Percentiles rank a stretch among this genome's conserved stretches.
phyloP scores from a whole-genome alignment of 495 filamentous ascomycete genomes.

The Neurospora sp. region DNA sequence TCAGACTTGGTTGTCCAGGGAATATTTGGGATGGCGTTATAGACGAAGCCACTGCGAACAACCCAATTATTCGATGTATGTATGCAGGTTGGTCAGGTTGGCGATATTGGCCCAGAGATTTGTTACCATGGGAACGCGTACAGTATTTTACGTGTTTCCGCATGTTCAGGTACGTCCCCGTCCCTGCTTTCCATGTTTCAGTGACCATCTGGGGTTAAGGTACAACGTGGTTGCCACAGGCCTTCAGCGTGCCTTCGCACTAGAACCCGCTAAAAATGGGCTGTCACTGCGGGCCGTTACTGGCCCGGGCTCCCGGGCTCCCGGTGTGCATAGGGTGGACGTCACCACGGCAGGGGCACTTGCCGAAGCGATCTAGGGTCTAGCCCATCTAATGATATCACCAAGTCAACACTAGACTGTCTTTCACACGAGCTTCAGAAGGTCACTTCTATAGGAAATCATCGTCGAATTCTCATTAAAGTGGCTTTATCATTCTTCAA shows the following conservation, averaged over 20 bases:
- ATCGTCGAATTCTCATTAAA: background rate
- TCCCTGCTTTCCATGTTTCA: background rate
- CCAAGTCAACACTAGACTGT: background rate
- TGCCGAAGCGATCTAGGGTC: background rate
- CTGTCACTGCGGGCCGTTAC: background rate
- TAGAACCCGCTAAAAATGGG: background rate
- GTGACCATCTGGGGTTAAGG: background rate
- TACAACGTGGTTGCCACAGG: background rate
- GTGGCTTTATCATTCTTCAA: background rate
- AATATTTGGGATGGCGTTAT: background rate
- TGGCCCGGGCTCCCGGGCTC: background rate
- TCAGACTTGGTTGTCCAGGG: background rate
- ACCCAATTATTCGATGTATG: background rate
- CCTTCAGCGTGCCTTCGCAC: background rate
- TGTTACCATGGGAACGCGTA: background rate
- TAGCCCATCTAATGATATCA: background rate
- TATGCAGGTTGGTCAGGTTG: background rate
- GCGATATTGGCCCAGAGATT: background rate
- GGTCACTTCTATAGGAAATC: background rate
- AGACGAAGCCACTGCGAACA: background rate
- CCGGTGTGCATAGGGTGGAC: background rate
- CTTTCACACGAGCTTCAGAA: background rate
- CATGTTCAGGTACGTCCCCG: background rate
- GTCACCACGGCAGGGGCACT: background rate
- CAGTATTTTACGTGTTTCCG: background rate